Evolutionary conservation across 2,329 filamentous ascomycete genomes (phyloP).

Genomic region (Aspergillus amoenus): DNA sequence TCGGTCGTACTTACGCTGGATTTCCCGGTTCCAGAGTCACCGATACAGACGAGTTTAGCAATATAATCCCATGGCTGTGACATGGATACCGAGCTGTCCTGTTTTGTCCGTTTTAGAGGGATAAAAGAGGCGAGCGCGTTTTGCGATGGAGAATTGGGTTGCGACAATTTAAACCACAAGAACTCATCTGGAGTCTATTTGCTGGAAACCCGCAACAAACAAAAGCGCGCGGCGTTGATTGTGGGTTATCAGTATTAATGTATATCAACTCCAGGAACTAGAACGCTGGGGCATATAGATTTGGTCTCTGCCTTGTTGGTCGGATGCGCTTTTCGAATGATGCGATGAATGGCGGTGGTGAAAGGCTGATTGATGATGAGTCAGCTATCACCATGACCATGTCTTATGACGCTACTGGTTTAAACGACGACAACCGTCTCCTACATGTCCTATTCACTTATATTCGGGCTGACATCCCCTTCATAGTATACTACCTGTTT

Average conservation of each 20-base stretch:
- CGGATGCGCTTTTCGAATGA: slow-evolving; percentile 5
- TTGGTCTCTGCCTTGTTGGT: no score
- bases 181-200: slow-evolving; percentile 16
- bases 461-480: not conserved
- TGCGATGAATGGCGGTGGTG: not conserved
- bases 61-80: slow-evolving; percentile 90
- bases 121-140: not conserved
- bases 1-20: slow-evolving; percentile 57
- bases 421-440: slow-evolving; percentile 17
- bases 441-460: slow-evolving; percentile 3
- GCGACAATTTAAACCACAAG: slow-evolving; percentile 11
- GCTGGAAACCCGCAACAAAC: slow-evolving; percentile 2
- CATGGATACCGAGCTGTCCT: slow-evolving; percentile 35
- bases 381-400: slow-evolving; percentile 37
- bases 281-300: not conserved
- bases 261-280: not conserved
- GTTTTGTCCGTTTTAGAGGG: not conserved
- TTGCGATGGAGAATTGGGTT: slow-evolving; percentile 4
- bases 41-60: slow-evolving; percentile 96
- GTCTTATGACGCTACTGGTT: slow-evolving; percentile 35
- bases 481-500: not conserved
- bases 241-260: not conserved
- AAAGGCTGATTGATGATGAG: slow-evolving; percentile 26
- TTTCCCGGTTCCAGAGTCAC: slow-evolving; percentile 95
- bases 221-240: not conserved